Conservation (phyloP, 345 rosid species). For the Salix viminalis region DNA sequence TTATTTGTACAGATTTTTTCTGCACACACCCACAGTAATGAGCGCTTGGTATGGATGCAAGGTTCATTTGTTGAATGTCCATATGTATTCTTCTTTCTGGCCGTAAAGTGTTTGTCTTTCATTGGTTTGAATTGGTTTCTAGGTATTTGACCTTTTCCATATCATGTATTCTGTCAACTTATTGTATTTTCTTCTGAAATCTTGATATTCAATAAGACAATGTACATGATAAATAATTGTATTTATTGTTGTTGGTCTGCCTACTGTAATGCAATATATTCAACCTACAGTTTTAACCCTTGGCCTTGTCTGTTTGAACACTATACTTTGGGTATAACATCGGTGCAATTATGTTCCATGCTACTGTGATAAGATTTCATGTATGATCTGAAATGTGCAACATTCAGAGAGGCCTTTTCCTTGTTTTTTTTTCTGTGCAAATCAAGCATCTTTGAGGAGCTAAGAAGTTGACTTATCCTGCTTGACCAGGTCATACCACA, state of each 20-base stretch:
- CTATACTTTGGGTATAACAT: background rate
- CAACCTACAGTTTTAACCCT: background rate
- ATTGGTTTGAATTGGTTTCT: background rate
- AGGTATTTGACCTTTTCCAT: background rate
- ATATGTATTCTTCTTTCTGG: background rate
- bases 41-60: background rate
- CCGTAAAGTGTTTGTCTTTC: background rate
- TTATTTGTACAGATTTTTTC: background rate
- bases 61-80: background rate
- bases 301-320: too few species aligned
- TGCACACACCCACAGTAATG: background rate
- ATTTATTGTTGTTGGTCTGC: background rate
- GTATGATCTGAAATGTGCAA: background rate
- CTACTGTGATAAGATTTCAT: background rate
- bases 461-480: conserved; percentile 11
- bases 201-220: background rate
- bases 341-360: background rate
- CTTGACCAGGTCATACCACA: conserved; percentile 46
- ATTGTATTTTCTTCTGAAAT: background rate
- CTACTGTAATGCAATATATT: background rate
- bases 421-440: background rate
- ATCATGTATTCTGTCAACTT: background rate
- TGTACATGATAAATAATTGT: background rate
- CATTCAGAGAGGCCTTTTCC: background rate
- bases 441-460: background rate